These are phyloP conservation scores for Abeoforma whisleri DNA, from an alignment of 78 protist species.

Conservation along the genomic window DNA sequence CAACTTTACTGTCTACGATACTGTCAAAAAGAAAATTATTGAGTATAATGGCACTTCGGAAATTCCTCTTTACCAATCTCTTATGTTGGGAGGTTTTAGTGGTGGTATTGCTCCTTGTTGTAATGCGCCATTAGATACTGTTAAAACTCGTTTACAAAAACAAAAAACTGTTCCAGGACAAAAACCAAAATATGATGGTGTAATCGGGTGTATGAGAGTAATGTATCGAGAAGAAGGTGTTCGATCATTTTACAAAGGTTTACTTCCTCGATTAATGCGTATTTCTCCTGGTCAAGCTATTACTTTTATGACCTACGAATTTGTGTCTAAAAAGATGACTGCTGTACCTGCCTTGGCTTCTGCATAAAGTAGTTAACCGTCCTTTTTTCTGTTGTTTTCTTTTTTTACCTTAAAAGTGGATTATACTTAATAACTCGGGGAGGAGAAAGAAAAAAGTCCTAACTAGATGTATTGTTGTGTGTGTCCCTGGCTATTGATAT, in stretches of 20 bases:
- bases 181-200: conserved; percentile 47
- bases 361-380: no score
- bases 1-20: conserved; percentile 46
- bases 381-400: no score
- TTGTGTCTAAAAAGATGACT: conserved; percentile 18
- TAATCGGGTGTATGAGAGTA: conserved; percentile 27
- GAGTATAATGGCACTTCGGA: neutral
- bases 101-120: conserved; percentile 48
- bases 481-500: no score
- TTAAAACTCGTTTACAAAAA: conserved; percentile 41
- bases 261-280: conserved; percentile 47
- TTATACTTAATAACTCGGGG: no score
- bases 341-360: no score
- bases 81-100: conserved; percentile 41
- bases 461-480: no score
- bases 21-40: conserved; percentile 17
- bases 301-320: conserved; percentile 43
- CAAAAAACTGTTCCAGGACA: conserved; percentile 38
- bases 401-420: no score
- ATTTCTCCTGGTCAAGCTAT: conserved; percentile 51
- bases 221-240: conserved; percentile 45
- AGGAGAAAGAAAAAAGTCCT: no score
- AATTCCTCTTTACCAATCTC: neutral
- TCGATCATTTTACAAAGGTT: conserved; percentile 29
- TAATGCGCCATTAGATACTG: conserved; percentile 33